These are phyloP conservation scores for Fusarium coicis DNA, from an alignment of 2,329 filamentous ascomycete species.

Conservation along the genomic window DNA sequence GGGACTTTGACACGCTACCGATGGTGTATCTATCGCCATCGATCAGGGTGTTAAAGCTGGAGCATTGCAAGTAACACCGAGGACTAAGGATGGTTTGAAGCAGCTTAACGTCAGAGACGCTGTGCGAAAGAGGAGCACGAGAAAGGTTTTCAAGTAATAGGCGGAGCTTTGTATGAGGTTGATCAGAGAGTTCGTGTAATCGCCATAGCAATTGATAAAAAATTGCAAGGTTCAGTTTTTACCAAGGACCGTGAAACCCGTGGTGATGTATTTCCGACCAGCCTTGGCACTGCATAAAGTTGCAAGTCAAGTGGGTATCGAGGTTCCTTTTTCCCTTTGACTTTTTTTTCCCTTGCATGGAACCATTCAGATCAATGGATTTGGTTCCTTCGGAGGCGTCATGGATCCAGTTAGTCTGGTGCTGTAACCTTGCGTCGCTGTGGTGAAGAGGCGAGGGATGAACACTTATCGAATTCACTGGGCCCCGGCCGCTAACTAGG, in stretches of 20 bases:
- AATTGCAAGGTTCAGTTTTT: slow-evolving; percentile 26
- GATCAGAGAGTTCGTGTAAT: slow-evolving; percentile 19
- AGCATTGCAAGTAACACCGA: slow-evolving; percentile 26
- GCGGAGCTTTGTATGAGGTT: slow-evolving; percentile 22
- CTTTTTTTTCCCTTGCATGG: slow-evolving; percentile 5
- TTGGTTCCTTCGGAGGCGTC: slow-evolving; percentile 26
- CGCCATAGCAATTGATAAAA: slow-evolving; percentile 32
- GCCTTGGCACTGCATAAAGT: slow-evolving; percentile 28
- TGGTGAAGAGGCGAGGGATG: slow-evolving; percentile 41
- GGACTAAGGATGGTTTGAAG: slow-evolving; percentile 13
- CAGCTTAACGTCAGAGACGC: slow-evolving; percentile 32
- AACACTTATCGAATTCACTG: slow-evolving; percentile 9
- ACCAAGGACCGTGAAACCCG: slow-evolving; percentile 1
- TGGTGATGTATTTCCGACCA: slow-evolving; percentile 31
- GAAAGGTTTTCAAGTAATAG: slow-evolving; percentile 13
- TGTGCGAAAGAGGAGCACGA: slow-evolving; percentile 16
- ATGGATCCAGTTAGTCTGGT: slow-evolving; percentile 31
- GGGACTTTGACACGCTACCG: slow-evolving; percentile 12
- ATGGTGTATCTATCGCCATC: background rate
- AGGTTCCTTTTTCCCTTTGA: background rate
- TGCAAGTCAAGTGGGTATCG: slow-evolving; percentile 18
- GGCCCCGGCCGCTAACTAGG: slow-evolving; percentile 21
- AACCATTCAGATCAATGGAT: slow-evolving; percentile 19
- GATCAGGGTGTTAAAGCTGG: slow-evolving; percentile 10
- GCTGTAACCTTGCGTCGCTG: slow-evolving; percentile 32